Conservation (phyloP, 352 stramenopile species). For the Pythium aquatile region DNA sequence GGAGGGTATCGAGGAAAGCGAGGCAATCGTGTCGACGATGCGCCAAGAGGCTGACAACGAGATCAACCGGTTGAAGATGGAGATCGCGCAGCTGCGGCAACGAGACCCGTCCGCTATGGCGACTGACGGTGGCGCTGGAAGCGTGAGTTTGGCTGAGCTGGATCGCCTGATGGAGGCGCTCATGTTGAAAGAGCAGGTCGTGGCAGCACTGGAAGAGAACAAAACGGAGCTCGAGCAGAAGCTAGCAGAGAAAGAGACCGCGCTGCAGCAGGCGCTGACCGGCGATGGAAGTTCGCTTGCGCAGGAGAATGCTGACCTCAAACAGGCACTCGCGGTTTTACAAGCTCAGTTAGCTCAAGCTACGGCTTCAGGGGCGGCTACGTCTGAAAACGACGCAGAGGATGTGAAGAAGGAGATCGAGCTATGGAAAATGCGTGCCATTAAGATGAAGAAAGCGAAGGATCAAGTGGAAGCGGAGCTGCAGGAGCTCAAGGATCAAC, state of each 20-base stretch:
- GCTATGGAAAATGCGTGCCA: constrained; percentile 69
- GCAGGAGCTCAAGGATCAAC: constrained; percentile 34
- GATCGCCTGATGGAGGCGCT: constrained; percentile 22
- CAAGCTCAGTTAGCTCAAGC: constrained; percentile 6
- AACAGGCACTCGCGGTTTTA: background rate
- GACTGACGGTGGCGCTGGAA: background rate
- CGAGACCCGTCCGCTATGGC: background rate
- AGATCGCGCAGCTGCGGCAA: constrained; percentile 27
- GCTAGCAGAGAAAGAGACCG: constrained; percentile 14
- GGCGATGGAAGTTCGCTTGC: background rate
- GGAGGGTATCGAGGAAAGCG: constrained; percentile 74
- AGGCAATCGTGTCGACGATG: constrained; percentile 64
- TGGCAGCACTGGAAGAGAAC: constrained; percentile 21
- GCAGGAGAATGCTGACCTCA: constrained; percentile 1
- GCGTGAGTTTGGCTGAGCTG: constrained; percentile 15
- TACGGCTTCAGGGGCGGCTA: background rate
- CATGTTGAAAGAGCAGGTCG: constrained; percentile 24
- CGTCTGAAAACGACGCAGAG: constrained; percentile 21
- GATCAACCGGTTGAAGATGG: constrained; percentile 25
- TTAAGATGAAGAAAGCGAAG: constrained; percentile 87
- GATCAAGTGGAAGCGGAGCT: constrained; percentile 63
- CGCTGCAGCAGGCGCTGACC: constrained; percentile 9
- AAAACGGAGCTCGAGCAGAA: constrained; percentile 15
- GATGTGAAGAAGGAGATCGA: constrained; percentile 58
- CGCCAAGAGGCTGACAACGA: constrained; percentile 44